Evolutionary conservation across 2,329 filamentous ascomycete species (phyloP), one percentile per base, ranked within the genome.

Genomic region (Rosellinia necatrix): DNA sequence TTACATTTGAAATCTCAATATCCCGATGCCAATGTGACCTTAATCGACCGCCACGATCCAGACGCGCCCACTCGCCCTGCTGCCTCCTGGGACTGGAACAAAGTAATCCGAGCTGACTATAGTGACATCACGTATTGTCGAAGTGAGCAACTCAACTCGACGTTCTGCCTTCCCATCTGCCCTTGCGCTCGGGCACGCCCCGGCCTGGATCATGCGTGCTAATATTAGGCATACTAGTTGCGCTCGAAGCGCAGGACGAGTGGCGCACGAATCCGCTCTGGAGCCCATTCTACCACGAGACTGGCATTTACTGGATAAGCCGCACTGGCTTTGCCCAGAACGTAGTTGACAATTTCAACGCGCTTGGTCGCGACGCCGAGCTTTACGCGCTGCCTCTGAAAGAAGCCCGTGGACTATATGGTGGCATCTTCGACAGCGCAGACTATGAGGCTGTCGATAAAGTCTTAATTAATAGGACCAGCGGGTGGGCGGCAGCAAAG

Each of bases 71-170:
- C 67, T 0, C 64, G 67, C 15, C 61, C 78, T 21, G 86, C 85
- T 27, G 87, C 87, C 0, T 89, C 87, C 0, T 87, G 84, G 76
- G 87, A 91, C 72, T 85, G 86, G 80, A 90, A 88, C 75, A 90
- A 89, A 71, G 85, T 88, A 24, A 79, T 90, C 13, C 84, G 87
- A 53, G 84, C 86, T 43, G 87, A 90, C 70, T 90, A 90, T 72
- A 77, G 82, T 52, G 83, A 87, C 63, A 72, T 82, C 1, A 70
- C 84, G 13, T 90, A 90, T 74, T 85, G 82, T 70, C 71, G 79
- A 46, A 76, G 58, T 61, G 48, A 58, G 58, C 42, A 49, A 43
- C 25, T 27, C 22, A 7, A 53, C 19, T 30, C 29, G 15, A 41
- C n/a, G n/a, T n/a, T 5, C 19, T 19, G 15, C 12, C 17, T 47